phyloP scores from a whole-genome alignment of 208 protist genomes.

The Wallacemonas sp. region DNA sequence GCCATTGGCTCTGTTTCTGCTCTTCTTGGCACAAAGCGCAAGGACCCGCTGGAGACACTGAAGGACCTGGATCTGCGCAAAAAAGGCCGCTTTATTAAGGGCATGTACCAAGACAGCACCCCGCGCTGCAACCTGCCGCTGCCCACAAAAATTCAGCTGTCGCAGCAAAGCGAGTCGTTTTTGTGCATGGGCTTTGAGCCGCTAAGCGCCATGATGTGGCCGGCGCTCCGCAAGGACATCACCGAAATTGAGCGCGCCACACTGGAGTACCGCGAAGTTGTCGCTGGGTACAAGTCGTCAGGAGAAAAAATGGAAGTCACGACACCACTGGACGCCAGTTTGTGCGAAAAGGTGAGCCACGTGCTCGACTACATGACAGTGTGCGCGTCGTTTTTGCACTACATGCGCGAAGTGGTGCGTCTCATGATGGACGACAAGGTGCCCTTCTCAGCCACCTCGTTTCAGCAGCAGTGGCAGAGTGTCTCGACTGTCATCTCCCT shows the following conservation, averaged over 20 bases:
- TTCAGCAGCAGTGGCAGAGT: slow-evolving; percentile 83
- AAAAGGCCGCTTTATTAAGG: slow-evolving; percentile 75
- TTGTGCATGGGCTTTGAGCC: slow-evolving; percentile 85
- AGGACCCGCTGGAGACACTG: slow-evolving; percentile 74
- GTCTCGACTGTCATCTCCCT: slow-evolving; percentile 74
- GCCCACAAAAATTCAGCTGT: slow-evolving; percentile 77
- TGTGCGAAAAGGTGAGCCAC: slow-evolving; percentile 49
- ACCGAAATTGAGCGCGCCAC: slow-evolving; percentile 51
- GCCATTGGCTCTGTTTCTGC: slow-evolving; percentile 73
- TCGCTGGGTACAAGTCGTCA: slow-evolving; percentile 60
- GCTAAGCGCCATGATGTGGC: slow-evolving; percentile 69
- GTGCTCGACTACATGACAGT: slow-evolving; percentile 77
- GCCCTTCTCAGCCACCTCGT: slow-evolving; percentile 34
- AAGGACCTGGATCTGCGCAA: slow-evolving; percentile 82
- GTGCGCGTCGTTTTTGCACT: slow-evolving; percentile 63
- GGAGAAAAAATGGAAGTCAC: slow-evolving; percentile 68
- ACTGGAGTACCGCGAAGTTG: slow-evolving; percentile 61
- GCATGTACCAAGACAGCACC: slow-evolving; percentile 62
- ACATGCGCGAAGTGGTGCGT: slow-evolving; percentile 63
- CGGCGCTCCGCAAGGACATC: slow-evolving; percentile 35
- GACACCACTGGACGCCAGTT: slow-evolving; percentile 47
- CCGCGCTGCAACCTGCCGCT: slow-evolving; percentile 69
- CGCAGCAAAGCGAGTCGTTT: slow-evolving; percentile 80
- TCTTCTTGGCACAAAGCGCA: slow-evolving; percentile 59
- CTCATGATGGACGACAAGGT: slow-evolving; percentile 47